Evolutionary conservation across 2,329 filamentous ascomycete genomes (phyloP), one percentile per base, ranked within the genome.

Genomic region (Chaetomiaceae sp.): DNA sequence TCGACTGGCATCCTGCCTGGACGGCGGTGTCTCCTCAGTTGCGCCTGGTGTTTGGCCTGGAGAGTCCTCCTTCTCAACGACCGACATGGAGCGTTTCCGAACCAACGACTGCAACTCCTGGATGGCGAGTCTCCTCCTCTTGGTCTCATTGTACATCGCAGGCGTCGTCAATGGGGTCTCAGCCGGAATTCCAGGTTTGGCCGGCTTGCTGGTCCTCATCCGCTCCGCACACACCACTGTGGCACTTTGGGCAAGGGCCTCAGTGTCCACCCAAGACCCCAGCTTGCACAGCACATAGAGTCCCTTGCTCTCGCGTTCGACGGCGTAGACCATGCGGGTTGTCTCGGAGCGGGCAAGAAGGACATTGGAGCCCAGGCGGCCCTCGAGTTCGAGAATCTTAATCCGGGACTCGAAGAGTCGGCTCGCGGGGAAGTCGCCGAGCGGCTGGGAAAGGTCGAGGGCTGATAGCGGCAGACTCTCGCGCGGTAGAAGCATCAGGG

Each of bases 231-330:
- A 75, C 14, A 72, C 71, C 2, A 72, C 75, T 0, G 78, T 80
- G 36, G 82, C 80, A 36, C 74, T 67, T 11, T 68, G 65, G 22
- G 70, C 69, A 25, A 91, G 71, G 6, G 75, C 70, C 33, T 78
- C 74, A 47, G 86, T 65, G 56, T 84, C 79, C 20, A 88, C 76
- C 85, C 86, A 89, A 19, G 73, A 68, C 2, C 82, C 85, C 39
- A 94, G 72, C 62, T 80, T 84, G 67, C 85, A 91, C 23, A 89
- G 66, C 11, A 81, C 80, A 66, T 88, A 91, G 3, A 86, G 72
- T 1, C 78, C 78, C 43, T 72, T 68, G 15, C 75, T 72, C 33
- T 88, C 81, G 22, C 81, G 77, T 70, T 91, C 88, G n/a, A 89
- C 71, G 12, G 78, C 84, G 65, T 82, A 87, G 0, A 81, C 58